Evolutionary conservation across 108 stramenopile species (phyloP), one percentile per base, ranked within the genome.

Genomic region (Hondaea fermentalgiana): DNA sequence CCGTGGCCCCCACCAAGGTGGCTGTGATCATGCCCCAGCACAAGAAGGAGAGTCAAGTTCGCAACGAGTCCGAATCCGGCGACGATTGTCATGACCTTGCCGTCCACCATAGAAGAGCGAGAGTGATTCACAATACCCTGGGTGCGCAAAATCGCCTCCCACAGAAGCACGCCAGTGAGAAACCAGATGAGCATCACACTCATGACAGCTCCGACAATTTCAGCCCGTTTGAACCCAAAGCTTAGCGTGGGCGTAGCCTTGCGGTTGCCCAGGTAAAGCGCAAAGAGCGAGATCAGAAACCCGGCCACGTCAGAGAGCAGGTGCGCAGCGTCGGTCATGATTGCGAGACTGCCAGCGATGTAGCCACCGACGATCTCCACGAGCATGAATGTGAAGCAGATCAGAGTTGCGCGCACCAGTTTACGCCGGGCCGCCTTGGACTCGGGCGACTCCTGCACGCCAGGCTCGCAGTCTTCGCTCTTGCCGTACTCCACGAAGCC

Each of bases 1-100:
- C 88, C 90, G 47, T 87, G 72, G 45, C 72, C 89, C n/a, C 90
- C 92, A 42, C 49, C 90, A 47, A 95, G 95, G 16, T 94, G 95
- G 92, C 94, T 72, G 88, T 96, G 96, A 88, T 94, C 88, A 58
- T 96, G 93, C 69, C 95, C 96, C 87, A 97, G 88, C 23, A 98
- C 95, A 42, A 92, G 89, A 0, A 96, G 96, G 59, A 99, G 89
- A 57, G 91, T 92, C 21, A 98, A 53, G 90, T 99, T 99, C n/a
- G 97, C 96, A 5, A 96, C 51, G 12, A 99, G 96, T 5, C 98
- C 98, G 88, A 99, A 94, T 44, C 90, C 60, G 0, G 97, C 98
- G 58, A 98, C 93, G 5, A 90, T 87, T 43, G 90, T 91, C 98
- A 99, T 99, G 87, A 98, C 42, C 55, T 91, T 92, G 72, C 98